Base-by-base conservation (phyloP, 768 basidiomycete genomes). In the Ramaria sp. region DNA sequence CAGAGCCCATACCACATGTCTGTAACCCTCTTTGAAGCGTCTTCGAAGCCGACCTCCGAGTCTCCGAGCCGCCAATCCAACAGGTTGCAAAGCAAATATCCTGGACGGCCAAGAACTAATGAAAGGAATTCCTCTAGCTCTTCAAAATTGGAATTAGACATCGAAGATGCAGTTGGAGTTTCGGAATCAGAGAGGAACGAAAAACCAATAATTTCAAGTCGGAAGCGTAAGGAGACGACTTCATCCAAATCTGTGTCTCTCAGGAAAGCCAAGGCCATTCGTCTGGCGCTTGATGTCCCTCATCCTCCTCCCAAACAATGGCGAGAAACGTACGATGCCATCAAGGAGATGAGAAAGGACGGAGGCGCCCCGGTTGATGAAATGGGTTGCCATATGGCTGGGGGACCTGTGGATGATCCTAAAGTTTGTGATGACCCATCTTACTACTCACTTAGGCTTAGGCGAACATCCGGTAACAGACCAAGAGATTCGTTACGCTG, bases 361-460 rank as follows among this genome's bases (percentile, higher is more conserved):
- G 78, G 84, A 22, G 71, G 79, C 0, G 93, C 94, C 0, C 92
- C 95, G 0, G 95, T 96, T 1, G 95, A 98, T 65, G 88, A 85
- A 0, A 90, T 93, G 89, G 91, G 91, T 1, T 91, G 91, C 63
- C 82, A 88, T 50, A 77, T 77, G 56, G 85, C 86, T 0, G 83
- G 88, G 59, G 63, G 64, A 51, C 75, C 77, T 43, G 86, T 88
- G 63, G 68, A 64, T 7, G 81, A 86, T 50, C 84, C 85, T 9
- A 83, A 80, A 75, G 89, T 86, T 57, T 41, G 47, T 20, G 43
- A 27, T 43, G 38, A 30, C 67, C 51, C n/a, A 47, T 38, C 50
- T 33, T 22, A 20, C 6, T 57, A 19, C 33, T 37, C 17, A 20
- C 10, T 19, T 12, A 62, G 60, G 61, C 10, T 19, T 12, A 62